Evolutionary conservation across 2,329 filamentous ascomycete species (phyloP).

Genomic region (Boeremia lycopersici): DNA sequence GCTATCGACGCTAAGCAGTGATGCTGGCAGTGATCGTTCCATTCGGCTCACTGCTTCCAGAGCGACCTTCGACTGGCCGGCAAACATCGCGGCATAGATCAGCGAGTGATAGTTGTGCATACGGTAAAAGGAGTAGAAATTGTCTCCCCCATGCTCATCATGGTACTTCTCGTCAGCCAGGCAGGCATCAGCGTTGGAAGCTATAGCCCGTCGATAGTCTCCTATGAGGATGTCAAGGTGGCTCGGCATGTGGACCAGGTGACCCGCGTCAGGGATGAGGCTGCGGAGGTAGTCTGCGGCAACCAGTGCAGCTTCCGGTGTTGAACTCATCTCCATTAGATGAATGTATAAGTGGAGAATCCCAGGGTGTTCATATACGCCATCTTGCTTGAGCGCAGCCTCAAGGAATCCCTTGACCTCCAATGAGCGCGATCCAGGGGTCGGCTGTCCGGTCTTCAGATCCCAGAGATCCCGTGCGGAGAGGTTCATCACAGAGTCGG

Average conservation of each 20-base stretch:
- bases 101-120: constrained; percentile 77
- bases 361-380: constrained; percentile 66
- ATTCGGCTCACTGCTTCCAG: constrained; percentile 65
- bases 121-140: constrained; percentile 80
- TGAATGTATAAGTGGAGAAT: constrained; percentile 78
- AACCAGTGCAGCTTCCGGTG: constrained; percentile 66
- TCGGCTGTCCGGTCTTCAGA: constrained; percentile 62
- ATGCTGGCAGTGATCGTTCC: constrained; percentile 67
- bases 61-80: constrained; percentile 67
- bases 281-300: constrained; percentile 67
- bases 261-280: constrained; percentile 71
- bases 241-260: constrained; percentile 77
- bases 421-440: constrained; percentile 60
- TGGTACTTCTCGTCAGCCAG: constrained; percentile 71
- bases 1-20: constrained; percentile 66
- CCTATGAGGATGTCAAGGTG: constrained; percentile 77
- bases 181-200: constrained; percentile 70
- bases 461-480: constrained; percentile 71
- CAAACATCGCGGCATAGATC: constrained; percentile 80
- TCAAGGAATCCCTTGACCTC: constrained; percentile 67
- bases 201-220: constrained; percentile 70
- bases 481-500: constrained; percentile 69
- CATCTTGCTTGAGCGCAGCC: constrained; percentile 58
- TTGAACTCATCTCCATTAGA: constrained; percentile 76
- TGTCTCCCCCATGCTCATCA: constrained; percentile 62